Evolutionary conservation across 768 basidiomycete species (phyloP).

Genomic region (Fomitopsis pulvina): DNA sequence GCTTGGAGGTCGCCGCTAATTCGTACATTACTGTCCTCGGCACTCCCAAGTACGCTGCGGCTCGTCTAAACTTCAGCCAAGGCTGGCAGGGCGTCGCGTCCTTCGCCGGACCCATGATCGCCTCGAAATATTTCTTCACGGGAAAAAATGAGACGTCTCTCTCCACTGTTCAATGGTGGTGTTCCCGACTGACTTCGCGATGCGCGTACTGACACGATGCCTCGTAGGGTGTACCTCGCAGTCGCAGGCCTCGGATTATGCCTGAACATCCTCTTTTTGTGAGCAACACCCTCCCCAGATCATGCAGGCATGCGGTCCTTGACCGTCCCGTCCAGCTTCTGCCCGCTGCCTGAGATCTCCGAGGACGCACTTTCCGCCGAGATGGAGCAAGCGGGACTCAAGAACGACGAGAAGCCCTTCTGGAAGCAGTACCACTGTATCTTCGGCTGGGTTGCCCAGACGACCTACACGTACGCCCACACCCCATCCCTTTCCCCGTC

Average conservation of each 20-base stretch:
- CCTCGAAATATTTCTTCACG: constrained; percentile 67
- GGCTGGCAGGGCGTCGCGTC: constrained; percentile 73
- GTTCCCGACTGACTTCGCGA: neutral
- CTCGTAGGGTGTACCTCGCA: constrained; percentile 52
- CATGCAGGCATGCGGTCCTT: neutral
- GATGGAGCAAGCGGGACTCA: constrained; percentile 34
- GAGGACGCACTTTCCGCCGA: constrained; percentile 56
- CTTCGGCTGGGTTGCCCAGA: constrained; percentile 71
- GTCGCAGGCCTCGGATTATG: constrained; percentile 56
- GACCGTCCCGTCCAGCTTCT: constrained; percentile 37
- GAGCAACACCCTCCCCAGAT: constrained; percentile 16
- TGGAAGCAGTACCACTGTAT: constrained; percentile 65
- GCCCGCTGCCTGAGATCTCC: constrained; percentile 62
- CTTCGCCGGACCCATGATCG: constrained; percentile 70
- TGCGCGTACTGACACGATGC: neutral
- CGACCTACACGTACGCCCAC: constrained; percentile 46
- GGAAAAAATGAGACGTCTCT: constrained; percentile 55
- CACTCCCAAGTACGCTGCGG: constrained; percentile 61
- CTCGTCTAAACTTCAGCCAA: constrained; percentile 74
- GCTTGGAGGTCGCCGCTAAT: constrained; percentile 70
- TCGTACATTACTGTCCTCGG: constrained; percentile 73
- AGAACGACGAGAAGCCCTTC: constrained; percentile 46
- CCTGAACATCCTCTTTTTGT: constrained; percentile 63
- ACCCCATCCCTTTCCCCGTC: constrained; percentile 3
- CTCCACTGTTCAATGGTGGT: constrained; percentile 61